Evolutionary conservation across 2,329 filamentous ascomycete genomes (phyloP).

Genomic region (Alternaria infectoria): DNA sequence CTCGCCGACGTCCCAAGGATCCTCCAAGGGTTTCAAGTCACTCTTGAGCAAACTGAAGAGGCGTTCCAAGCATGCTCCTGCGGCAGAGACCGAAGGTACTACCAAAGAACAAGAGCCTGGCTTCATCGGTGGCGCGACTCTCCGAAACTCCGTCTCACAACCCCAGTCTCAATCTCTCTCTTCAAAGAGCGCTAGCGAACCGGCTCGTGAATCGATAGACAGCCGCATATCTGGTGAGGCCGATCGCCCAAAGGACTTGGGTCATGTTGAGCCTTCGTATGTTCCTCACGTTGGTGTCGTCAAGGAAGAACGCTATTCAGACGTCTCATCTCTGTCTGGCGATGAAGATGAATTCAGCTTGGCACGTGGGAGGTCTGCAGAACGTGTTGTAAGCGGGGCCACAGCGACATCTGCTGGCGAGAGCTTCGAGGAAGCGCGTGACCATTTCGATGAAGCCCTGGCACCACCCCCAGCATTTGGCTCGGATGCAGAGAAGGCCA

Average conservation of each 20-base stretch:
- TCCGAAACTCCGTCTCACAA: slow-evolving; percentile 32
- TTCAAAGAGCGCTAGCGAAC: slow-evolving; percentile 5
- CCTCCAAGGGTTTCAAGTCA: slow-evolving; percentile 46
- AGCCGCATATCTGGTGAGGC: slow-evolving; percentile 3
- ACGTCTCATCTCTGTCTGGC: slow-evolving; percentile 46
- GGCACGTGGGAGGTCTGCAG: slow-evolving; percentile 29
- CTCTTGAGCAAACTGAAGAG: slow-evolving; percentile 50
- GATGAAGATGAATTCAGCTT: slow-evolving; percentile 12
- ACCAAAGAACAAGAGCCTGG: slow-evolving; percentile 40
- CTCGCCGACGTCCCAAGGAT: slow-evolving; percentile 36
- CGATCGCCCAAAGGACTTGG: slow-evolving; percentile 17
- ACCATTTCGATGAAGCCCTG: slow-evolving; percentile 56
- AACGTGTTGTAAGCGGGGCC: slow-evolving; percentile 33
- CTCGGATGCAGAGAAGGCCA: slow-evolving; percentile 27
- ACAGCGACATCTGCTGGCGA: slow-evolving; percentile 48
- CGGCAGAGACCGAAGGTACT: slow-evolving; percentile 16
- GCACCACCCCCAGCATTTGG: slow-evolving; percentile 50
- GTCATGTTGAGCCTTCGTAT: slow-evolving; percentile 20
- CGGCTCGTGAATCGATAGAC: slow-evolving; percentile 12
- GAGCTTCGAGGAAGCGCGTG: slow-evolving; percentile 61
- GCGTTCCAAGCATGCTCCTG: slow-evolving; percentile 41
- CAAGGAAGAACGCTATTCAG: slow-evolving; percentile 29
- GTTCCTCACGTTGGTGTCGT: slow-evolving; percentile 17
- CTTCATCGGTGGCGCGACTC: slow-evolving; percentile 54
- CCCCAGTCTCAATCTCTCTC: slow-evolving; percentile 19